Base-by-base conservation (phyloP, 2,329 filamentous ascomycete species). In the Hymenotorrendiella dingleyae region DNA sequence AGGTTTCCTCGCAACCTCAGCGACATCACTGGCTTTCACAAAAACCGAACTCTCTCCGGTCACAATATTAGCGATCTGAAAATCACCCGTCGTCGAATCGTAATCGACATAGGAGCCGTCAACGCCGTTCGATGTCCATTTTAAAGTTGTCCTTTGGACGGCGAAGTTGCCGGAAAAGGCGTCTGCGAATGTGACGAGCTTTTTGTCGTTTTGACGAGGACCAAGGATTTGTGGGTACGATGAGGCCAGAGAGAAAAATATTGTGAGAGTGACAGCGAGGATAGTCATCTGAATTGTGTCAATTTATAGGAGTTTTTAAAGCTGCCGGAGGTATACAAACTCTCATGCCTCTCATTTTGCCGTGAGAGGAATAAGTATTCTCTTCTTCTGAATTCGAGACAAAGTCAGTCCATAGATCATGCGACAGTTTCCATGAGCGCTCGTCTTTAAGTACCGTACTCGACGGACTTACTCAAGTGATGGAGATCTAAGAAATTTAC, bases 41-140 rank as follows among this genome's bases (percentile, higher is more conserved):
- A 84, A 80, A 0, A 72, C 76, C 19, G 69, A 69, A 23, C 66
- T 72, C 45, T 74, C 67, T 32, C 73, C 73, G 0, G 74, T 79
- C 28, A 74, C 70, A 38, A 84, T 76, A 54, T 82, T 78, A 54
- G 77, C 71, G 22, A 84, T 72, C 4, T 80, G 61, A 5, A 85
- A 64, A 22, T 74, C 71, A 8, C 73, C 74, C 41, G 69, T 68
- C 4, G 40, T 12, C 12, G 62, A 59, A 41, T 63, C 69, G 34
- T 63, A 63, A 35, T 70, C 74, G 52, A 83, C 74, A 60, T 78
- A 82, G 37, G 78, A 70, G 17, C 80, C 80, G 50, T 85, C 80
- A 23, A 69, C 67, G 1, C 73, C 76, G 4, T 71, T 73, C 7
- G 70, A 65, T 4, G 80, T 69, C 80, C 80, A 84, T 39, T 49